A percentile compares a stretch with the other conserved stretches of the same genome.
Evolutionary conservation across 495 filamentous ascomycete species (phyloP).

Genomic region (Friedmanniomyces endolithicus): DNA sequence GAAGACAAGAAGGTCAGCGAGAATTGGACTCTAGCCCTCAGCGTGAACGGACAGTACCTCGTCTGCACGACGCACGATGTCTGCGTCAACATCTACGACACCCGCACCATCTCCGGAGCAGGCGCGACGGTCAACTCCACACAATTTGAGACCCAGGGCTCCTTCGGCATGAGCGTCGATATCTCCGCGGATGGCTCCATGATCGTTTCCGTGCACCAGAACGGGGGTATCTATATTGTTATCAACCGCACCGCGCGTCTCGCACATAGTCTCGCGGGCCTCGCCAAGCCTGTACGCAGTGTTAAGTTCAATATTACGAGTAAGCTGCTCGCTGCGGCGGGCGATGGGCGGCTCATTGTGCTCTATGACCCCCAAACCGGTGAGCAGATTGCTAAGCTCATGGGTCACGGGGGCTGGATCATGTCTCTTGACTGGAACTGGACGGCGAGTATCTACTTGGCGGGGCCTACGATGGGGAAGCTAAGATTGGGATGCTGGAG

Average conservation of each 20-base stretch:
- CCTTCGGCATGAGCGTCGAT: slow-evolving; percentile 81
- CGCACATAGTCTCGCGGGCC: slow-evolving; percentile 71
- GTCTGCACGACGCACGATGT: slow-evolving; percentile 75
- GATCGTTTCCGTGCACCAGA: slow-evolving; percentile 85
- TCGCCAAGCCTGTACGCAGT: slow-evolving; percentile 70
- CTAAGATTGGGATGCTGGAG: slow-evolving; percentile 87
- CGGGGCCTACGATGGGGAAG: slow-evolving; percentile 71
- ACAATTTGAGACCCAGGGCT: slow-evolving; percentile 80
- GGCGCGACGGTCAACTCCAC: slow-evolving; percentile 43
- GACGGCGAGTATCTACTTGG: slow-evolving; percentile 86
- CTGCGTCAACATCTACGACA: slow-evolving; percentile 77
- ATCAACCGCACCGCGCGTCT: slow-evolving; percentile 78
- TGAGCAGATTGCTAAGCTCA: slow-evolving; percentile 77
- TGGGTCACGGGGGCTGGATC: slow-evolving; percentile 73
- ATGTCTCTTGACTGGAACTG: slow-evolving; percentile 82
- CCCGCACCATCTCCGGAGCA: slow-evolving; percentile 34
- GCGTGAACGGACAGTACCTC: slow-evolving; percentile 66
- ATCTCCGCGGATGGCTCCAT: slow-evolving; percentile 69
- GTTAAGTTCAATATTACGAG: slow-evolving; percentile 78
- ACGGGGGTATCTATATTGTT: slow-evolving; percentile 88
- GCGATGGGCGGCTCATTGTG: slow-evolving; percentile 76
- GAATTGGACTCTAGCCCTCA: slow-evolving; percentile 77
- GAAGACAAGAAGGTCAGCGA: slow-evolving; percentile 46
- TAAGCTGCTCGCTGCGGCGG: slow-evolving; percentile 79
- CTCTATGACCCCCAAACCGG: slow-evolving; percentile 85